Evolutionary conservation across 2,329 filamentous ascomycete species (phyloP).

Genomic region (Dothiorella sarmentorum): DNA sequence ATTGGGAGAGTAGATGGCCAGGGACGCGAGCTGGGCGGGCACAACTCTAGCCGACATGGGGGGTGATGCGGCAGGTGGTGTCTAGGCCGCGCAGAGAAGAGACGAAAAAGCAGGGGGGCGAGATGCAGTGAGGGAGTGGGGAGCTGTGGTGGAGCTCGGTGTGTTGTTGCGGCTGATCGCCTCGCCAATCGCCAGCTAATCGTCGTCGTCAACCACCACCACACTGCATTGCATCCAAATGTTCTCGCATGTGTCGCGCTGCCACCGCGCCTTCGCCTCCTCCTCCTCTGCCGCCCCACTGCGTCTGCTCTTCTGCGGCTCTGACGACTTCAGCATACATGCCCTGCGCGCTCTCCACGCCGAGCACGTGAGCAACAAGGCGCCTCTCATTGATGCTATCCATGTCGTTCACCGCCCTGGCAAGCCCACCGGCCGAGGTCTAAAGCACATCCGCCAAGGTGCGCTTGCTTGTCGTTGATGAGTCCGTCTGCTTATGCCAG

Average conservation of each 20-base stretch:
- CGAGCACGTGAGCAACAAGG: slow-evolving; percentile 49
- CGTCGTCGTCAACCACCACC: not conserved
- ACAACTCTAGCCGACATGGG: slow-evolving; percentile 43
- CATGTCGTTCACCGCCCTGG: slow-evolving; percentile 80
- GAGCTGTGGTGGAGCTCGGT: not conserved
- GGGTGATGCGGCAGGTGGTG: not conserved
- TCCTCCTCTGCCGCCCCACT: slow-evolving; percentile 51
- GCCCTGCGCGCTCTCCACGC: slow-evolving; percentile 67
- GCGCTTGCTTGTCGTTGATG: slow-evolving; percentile 25
- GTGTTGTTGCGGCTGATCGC: slow-evolving; percentile 7
- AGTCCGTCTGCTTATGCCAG: not conserved
- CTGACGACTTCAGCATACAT: slow-evolving; percentile 81
- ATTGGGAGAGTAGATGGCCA: slow-evolving; percentile 92
- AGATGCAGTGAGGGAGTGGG: not conserved
- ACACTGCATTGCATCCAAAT: not conserved
- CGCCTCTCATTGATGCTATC: slow-evolving; percentile 57
- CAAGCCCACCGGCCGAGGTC: slow-evolving; percentile 72
- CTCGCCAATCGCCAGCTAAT: not conserved
- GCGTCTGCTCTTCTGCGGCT: slow-evolving; percentile 88
- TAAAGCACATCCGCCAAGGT: slow-evolving; percentile 68
- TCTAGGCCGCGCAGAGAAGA: not conserved
- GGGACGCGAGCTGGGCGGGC: slow-evolving; percentile 82
- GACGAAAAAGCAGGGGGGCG: not conserved
- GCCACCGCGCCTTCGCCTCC: slow-evolving; percentile 20
- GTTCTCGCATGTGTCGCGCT: not conserved